Conservation (phyloP, 2,329 filamentous ascomycete species). For the Parasarocladium wereldwijsianum region DNA sequence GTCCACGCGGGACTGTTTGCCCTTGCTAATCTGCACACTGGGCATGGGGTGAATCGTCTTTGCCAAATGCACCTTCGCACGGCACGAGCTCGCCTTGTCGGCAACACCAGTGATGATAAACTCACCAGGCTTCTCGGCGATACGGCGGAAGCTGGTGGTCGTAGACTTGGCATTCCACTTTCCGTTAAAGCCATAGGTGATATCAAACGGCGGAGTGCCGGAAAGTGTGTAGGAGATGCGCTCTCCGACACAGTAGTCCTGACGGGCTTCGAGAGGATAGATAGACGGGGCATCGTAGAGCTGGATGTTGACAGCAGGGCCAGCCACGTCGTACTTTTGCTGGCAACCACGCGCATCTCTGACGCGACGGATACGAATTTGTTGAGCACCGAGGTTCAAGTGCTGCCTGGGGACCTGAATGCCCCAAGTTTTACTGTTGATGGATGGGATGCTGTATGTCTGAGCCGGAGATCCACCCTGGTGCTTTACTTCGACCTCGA, state of each 20-base stretch:
- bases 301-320: conserved; percentile 73
- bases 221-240: conserved; percentile 84
- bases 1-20: conserved; percentile 66
- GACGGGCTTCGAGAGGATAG: conserved; percentile 67
- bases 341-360: conserved; percentile 80
- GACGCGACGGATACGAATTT: conserved; percentile 78
- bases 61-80: conserved; percentile 59
- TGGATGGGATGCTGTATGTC: conserved; percentile 66
- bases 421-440: conserved; percentile 58
- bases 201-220: conserved; percentile 81
- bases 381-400: conserved; percentile 77
- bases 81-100: conserved; percentile 80
- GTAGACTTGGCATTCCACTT: conserved; percentile 65
- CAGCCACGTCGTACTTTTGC: conserved; percentile 54
- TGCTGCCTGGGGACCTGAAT: conserved; percentile 75
- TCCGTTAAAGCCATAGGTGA: conserved; percentile 81
- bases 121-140: conserved; percentile 79
- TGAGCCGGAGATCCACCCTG: conserved; percentile 69
- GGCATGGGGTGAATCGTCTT: conserved; percentile 88
- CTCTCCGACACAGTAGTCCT: conserved; percentile 91
- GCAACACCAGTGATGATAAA: conserved; percentile 79
- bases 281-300: conserved; percentile 90
- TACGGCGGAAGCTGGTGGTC: conserved; percentile 77
- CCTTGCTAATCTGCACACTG: conserved; percentile 78
- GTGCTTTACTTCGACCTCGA: conserved; percentile 90